phyloP scores from a whole-genome alignment of 2,329 filamentous ascomycete genomes.

The Verticillium klebahnii region DNA sequence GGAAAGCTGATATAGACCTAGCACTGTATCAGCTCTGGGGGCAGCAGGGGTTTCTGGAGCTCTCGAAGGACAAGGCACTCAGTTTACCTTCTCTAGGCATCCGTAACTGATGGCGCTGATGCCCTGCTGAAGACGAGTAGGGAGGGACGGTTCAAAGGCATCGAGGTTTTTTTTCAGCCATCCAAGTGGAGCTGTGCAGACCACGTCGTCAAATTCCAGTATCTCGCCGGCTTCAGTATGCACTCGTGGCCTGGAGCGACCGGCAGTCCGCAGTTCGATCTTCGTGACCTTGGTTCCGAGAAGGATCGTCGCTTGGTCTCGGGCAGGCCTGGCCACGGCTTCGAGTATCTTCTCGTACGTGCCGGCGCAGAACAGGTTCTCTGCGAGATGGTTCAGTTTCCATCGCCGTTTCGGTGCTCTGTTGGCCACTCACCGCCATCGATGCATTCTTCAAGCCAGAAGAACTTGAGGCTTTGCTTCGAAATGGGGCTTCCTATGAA shows the following conservation, averaged over 20 bases:
- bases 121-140: conserved; percentile 50
- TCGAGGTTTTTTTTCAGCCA: conserved; percentile 58
- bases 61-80: not conserved
- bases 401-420: not conserved
- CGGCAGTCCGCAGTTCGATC: conserved; percentile 30
- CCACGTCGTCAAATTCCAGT: conserved; percentile 60
- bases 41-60: not conserved
- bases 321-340: conserved; percentile 51
- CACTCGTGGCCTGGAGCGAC: conserved; percentile 29
- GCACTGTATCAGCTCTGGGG: not conserved
- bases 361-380: conserved; percentile 56
- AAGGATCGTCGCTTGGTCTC: conserved; percentile 49
- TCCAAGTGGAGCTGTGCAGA: conserved; percentile 64
- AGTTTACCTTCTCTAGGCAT: conserved; percentile 61
- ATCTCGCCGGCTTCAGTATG: conserved; percentile 38
- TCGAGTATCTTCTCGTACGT: conserved; percentile 57
- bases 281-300: conserved; percentile 42
- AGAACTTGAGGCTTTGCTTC: conserved; percentile 67
- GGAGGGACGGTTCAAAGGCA: conserved; percentile 57
- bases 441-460: conserved; percentile 75
- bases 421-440: conserved; percentile 52
- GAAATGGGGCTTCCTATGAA: conserved; percentile 64
- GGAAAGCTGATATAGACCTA: conserved; percentile 66
- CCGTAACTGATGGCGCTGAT: conserved; percentile 66
- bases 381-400: conserved; percentile 25